phyloP scores from a whole-genome alignment of 768 basidiomycete genomes.

The Tricholoma saponaceum region DNA sequence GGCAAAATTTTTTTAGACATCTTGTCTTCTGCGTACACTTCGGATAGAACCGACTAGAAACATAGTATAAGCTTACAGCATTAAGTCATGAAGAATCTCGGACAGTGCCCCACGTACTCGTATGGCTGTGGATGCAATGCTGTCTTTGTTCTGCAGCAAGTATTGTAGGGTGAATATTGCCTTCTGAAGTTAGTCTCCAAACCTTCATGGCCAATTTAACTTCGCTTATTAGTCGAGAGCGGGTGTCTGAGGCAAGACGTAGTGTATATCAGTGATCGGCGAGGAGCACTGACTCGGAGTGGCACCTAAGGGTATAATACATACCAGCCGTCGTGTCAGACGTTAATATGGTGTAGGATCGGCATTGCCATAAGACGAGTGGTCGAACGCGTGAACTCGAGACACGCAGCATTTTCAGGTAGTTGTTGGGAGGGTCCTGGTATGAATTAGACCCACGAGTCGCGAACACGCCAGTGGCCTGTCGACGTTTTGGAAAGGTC shows the following conservation, averaged over 20 bases:
- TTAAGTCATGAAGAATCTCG: neutral
- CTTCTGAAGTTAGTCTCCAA: neutral
- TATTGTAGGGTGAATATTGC: conserved; percentile 1
- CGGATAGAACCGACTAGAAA: conserved; percentile 60
- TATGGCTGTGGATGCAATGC: conserved; percentile 50
- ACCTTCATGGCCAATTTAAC: conserved; percentile 74
- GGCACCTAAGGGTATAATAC: too few species aligned
- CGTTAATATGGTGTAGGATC: conserved; percentile 1
- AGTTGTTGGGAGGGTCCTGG: neutral
- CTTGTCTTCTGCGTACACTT: conserved; percentile 69
- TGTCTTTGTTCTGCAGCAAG: conserved; percentile 46
- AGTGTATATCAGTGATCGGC: neutral
- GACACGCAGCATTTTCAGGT: neutral
- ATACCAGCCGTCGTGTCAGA: conserved; percentile 7
- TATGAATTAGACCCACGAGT: too few species aligned
- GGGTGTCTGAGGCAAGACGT: conserved; percentile 39
- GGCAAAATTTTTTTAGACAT: conserved; percentile 34
- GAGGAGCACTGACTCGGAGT: too few species aligned
- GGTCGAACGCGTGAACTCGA: neutral
- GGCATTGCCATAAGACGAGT: conserved; percentile 3
- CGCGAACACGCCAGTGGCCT: neutral
- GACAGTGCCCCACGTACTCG: conserved; percentile 39
- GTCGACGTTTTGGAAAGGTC: too few species aligned
- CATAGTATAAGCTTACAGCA: neutral
- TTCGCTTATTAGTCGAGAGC: conserved; percentile 44